Evolutionary conservation across 345 rosid species (phyloP), one percentile per base, ranked within the genome.

Genomic region (Gossypium raimondii): DNA sequence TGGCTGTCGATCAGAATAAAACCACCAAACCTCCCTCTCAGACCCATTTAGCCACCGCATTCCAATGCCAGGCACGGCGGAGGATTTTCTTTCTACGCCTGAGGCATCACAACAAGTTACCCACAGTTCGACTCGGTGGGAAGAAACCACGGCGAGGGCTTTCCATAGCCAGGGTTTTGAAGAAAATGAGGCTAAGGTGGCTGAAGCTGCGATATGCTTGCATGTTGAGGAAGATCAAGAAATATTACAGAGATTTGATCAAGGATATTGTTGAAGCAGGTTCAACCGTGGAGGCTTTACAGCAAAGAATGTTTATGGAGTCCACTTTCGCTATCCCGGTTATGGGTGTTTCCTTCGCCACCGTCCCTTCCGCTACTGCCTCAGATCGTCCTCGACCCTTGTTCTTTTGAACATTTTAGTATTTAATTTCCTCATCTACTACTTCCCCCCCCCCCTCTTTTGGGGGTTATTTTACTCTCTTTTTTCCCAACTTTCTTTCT

Each of bases 291-390:
- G 97, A 92, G 70, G 56, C 81, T 59, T 65, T 85, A 27, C 91
- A 90, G 51, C 95, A 89, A 48, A 83, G 92, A 76, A 59, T 85
- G 74, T 72, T 83, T 25, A 62, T 86, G 86, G 98, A 91, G 58
- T 52, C 94, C 4, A 80, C 80, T 47, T 77, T 86, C 16, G 92
- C 85, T 9, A 89, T 87, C 51, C 93, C 97, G 11, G 87, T 85
- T 2, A 64, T 90, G 78, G 92, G 92, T 27, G 64, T 87, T 24
- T 81, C 87, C 76, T 79, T 91, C 78, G 59, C 80, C 55, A 74
- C 43, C 77, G 81, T 76, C 76, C 82, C 81, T 65, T 71, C 81
- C 61, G 67, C 78, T 56, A 56, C 84, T 20, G 61, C 82, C 17
- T 60, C 80, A 12, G 77, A 83, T 52, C 84, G 67, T 9, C 76